Base-by-base conservation (phyloP, 169 alveolate species). In the Eimeria falciformis region DNA sequence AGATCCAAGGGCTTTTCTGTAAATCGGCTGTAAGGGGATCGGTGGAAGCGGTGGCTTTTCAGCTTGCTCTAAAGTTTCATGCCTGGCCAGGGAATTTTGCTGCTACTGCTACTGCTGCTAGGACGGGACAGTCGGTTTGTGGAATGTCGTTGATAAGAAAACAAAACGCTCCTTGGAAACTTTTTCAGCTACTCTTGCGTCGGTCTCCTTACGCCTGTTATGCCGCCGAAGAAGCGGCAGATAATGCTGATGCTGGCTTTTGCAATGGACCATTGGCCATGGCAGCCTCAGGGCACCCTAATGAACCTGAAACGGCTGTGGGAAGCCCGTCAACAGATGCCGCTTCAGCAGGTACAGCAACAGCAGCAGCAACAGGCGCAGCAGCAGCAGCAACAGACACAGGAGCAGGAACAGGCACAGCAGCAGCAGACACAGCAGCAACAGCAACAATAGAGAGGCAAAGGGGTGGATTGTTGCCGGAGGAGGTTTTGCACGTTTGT, bases 1-100 rank as follows among this genome's bases (percentile, higher is more conserved):
- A 97, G 93, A 89, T 97, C 17, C 95, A 96, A 69, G 98, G 98
- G 33, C 71, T 93, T 27, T 71, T 98, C 53, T 88, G 95, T 23
- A 97, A 96, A 91, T 81, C 90, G 75, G 73, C 73, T 14, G 17
- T n/a, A 9, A 14, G 73, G n/a, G 29, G 37, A 29, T n/a, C 73
- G 33, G 33, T 62, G 37, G 73, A 62, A 62, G 73, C 73, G 11
- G 73, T 9, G 17, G 17, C 73, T n/a, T 62, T 62, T 29, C 0
- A 9, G 40, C 73, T 62, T 12, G 73, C 73, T 14, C n/a, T 62
- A n/a, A 62, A 62, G 73, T 12, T 29, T 14, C 25, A 62, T n/a
- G 73, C 73, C n/a, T 62, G 73, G 73, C 73, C 33, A 12, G 73
- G 73, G 12, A 29, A 14, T 9, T n/a, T 14, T n/a, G 29, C 29